Conservation (phyloP, 371 early-diverging fungal genomes). For the Polyrhizophydium stewartii region DNA sequence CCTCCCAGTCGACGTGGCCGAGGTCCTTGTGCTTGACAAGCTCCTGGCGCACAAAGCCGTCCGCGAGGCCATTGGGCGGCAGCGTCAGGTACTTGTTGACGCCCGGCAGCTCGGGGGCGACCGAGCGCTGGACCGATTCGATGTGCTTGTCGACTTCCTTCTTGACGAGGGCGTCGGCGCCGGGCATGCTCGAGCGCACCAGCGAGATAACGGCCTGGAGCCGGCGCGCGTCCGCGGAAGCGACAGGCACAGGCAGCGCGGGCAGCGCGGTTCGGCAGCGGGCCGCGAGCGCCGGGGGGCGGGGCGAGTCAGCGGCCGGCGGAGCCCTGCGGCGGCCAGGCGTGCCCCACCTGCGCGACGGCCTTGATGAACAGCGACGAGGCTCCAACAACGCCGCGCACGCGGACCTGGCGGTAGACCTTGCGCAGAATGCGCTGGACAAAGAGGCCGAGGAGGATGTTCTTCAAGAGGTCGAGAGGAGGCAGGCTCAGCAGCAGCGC, state of each 20-base stretch:
- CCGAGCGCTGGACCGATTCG: constrained; percentile 64
- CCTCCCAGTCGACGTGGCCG: constrained; percentile 70
- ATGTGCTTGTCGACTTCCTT: constrained; percentile 62
- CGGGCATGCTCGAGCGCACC: constrained; percentile 25
- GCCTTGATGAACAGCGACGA: neutral
- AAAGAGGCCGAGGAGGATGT: constrained; percentile 11
- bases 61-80: constrained; percentile 61
- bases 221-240: too few species aligned
- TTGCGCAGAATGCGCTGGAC: constrained; percentile 3
- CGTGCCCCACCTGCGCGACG: constrained; percentile 10
- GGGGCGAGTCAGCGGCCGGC: too few species aligned
- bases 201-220: constrained; percentile 13
- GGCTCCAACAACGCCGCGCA: constrained; percentile 12
- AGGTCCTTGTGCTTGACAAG: constrained; percentile 42
- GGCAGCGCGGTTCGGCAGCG: neutral
- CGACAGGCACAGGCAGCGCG: too few species aligned
- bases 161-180: constrained; percentile 36
- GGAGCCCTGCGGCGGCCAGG: neutral
- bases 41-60: constrained; percentile 54
- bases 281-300: too few species aligned
- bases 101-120: constrained; percentile 59
- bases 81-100: constrained; percentile 57
- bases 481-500: constrained; percentile 1
- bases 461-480: constrained; percentile 12
- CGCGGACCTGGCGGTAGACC: constrained; percentile 1